Conservation (phyloP, 306 rosid species). For the Dryas alaskensis region DNA sequence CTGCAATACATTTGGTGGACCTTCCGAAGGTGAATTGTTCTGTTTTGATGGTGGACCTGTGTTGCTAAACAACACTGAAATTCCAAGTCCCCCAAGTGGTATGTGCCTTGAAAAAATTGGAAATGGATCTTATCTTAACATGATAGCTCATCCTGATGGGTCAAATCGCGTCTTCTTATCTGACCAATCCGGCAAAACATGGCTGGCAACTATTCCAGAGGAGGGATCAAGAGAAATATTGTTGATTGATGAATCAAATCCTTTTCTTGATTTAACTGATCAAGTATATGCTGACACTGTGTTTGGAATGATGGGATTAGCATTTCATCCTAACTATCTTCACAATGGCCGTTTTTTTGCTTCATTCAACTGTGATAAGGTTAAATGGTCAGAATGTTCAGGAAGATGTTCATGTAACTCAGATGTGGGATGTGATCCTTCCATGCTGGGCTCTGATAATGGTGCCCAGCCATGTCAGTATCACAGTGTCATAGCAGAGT, state of each 20-base stretch:
- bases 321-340: slow-evolving; percentile 32
- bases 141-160: slow-evolving; percentile 45
- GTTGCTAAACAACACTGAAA: slow-evolving; percentile 15
- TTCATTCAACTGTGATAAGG: slow-evolving; percentile 40
- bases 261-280: slow-evolving; percentile 37
- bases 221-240: slow-evolving; percentile 27
- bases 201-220: slow-evolving; percentile 33
- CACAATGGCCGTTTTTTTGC: slow-evolving; percentile 37
- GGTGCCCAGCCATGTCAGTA: slow-evolving; percentile 39
- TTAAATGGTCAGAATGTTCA: slow-evolving; percentile 33
- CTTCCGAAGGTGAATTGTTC: slow-evolving; percentile 13
- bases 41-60: slow-evolving; percentile 39
- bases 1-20: slow-evolving; percentile 31
- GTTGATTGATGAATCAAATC: slow-evolving; percentile 24
- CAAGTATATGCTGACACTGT: slow-evolving; percentile 22
- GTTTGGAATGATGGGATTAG: slow-evolving; percentile 41
- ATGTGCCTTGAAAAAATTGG: slow-evolving; percentile 40
- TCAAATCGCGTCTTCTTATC: slow-evolving; percentile 37
- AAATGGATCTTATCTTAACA: slow-evolving; percentile 36
- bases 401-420: slow-evolving; percentile 39
- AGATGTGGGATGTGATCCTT: slow-evolving; percentile 36
- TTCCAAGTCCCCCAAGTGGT: slow-evolving; percentile 27
- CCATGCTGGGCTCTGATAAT: slow-evolving; percentile 19
- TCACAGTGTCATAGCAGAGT: slow-evolving; percentile 37
- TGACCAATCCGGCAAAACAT: slow-evolving; percentile 30